Evolutionary conservation across 108 stramenopile species (phyloP).

Genomic region (Stephanodiscus triporus): DNA sequence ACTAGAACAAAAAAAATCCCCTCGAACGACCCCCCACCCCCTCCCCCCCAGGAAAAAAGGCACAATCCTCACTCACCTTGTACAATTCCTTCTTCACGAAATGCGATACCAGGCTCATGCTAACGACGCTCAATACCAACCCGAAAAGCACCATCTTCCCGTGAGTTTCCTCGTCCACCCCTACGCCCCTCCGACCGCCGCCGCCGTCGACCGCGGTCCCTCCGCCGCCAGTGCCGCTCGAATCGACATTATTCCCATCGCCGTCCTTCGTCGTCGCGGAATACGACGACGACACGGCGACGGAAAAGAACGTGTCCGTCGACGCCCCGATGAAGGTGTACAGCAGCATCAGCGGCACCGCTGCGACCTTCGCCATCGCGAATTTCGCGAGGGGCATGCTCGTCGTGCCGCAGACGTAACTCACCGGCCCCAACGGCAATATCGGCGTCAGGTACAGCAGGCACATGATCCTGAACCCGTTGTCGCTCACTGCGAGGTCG

Average conservation of each 20-base stretch:
- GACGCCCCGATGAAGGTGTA: constrained; percentile 85
- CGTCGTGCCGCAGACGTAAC: constrained; percentile 85
- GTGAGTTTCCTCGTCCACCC: constrained; percentile 66
- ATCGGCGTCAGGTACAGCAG: constrained; percentile 84
- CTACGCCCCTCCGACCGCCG: constrained; percentile 22
- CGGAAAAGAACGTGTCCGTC: constrained; percentile 58
- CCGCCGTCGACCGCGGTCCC: constrained; percentile 2
- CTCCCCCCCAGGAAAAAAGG: no score
- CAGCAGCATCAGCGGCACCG: constrained; percentile 72
- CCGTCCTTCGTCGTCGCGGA: no score
- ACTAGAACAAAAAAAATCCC: no score
- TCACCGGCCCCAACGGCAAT: constrained; percentile 75
- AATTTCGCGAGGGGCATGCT: constrained; percentile 70
- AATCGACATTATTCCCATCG: not conserved
- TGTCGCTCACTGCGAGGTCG: constrained; percentile 74
- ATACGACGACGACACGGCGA: no score
- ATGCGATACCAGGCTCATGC: constrained; percentile 70
- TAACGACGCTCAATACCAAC: constrained; percentile 66
- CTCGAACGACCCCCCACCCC: no score
- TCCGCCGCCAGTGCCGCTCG: no score
- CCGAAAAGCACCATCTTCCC: constrained; percentile 67
- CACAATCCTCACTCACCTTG: constrained; percentile 78
- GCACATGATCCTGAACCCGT: constrained; percentile 85
- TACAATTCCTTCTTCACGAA: constrained; percentile 77
- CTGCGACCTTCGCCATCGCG: constrained; percentile 76